These are phyloP conservation scores for Taiozyma sp. DNA, from an alignment of 1,139 yeast species.

Conservation along the genomic window DNA sequence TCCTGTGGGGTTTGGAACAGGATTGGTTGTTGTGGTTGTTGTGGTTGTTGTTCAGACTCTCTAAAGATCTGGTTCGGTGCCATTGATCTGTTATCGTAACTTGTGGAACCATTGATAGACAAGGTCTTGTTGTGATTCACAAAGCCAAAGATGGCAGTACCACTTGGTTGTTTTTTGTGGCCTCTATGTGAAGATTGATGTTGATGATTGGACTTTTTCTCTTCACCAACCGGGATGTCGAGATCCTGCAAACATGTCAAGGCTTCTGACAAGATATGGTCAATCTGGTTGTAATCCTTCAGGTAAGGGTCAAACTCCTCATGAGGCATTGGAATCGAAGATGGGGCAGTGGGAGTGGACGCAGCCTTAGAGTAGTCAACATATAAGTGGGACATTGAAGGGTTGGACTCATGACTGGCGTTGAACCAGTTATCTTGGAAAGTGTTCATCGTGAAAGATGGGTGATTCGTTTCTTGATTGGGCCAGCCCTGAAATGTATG, in stretches of 20 bases:
- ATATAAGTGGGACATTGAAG: conserved; percentile 5
- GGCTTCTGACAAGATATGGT: conserved; percentile 22
- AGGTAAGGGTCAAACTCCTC: conserved; percentile 13
- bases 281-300: conserved; percentile 15
- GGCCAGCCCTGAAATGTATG: conserved; percentile 9
- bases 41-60: conserved; percentile 3
- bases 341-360: background rate
- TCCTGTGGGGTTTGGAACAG: conserved; percentile 3
- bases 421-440: conserved; percentile 9
- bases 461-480: conserved; percentile 3
- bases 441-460: conserved; percentile 3
- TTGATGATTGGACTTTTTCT: background rate
- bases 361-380: conserved; percentile 5
- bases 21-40: conserved; percentile 4
- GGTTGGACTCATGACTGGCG: conserved; percentile 4
- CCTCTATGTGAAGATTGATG: conserved; percentile 9
- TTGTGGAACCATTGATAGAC: conserved; percentile 19
- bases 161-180: conserved; percentile 40
- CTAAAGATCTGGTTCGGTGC: conserved; percentile 16
- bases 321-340: conserved; percentile 10
- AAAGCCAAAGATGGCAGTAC: conserved; percentile 64
- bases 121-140: conserved; percentile 49
- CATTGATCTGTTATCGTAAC: conserved; percentile 5
- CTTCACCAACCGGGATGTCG: conserved; percentile 23
- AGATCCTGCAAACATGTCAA: conserved; percentile 22